Evolutionary conservation across 768 basidiomycete species (phyloP).

Genomic region (Suillus tomentosus): DNA sequence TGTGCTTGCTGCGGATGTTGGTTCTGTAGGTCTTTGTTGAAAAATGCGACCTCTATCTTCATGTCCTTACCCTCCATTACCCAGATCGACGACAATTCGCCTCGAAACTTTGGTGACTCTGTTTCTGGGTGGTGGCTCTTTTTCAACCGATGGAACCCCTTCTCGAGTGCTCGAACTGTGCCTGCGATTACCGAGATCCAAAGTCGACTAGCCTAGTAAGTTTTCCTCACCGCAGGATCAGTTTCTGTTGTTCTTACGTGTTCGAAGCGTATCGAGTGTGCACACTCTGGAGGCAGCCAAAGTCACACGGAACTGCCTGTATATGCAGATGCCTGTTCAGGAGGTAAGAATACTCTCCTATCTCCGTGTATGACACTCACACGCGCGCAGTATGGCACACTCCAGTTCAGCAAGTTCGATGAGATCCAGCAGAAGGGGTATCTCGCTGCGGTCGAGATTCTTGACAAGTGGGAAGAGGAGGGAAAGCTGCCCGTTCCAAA

Average conservation of each 20-base stretch:
- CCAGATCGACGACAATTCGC: slow-evolving; percentile 92
- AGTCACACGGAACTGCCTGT: slow-evolving; percentile 81
- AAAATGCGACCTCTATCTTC: slow-evolving; percentile 1
- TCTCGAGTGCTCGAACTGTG: slow-evolving; percentile 72
- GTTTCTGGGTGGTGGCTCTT: slow-evolving; percentile 97
- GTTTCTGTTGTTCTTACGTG: slow-evolving; percentile 14
- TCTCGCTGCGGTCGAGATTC: slow-evolving; percentile 63
- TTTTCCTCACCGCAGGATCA: slow-evolving; percentile 16
- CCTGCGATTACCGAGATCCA: slow-evolving; percentile 94
- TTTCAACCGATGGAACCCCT: slow-evolving; percentile 91
- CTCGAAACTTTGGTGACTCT: slow-evolving; percentile 91
- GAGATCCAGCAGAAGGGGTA: slow-evolving; percentile 88
- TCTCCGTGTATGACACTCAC: background rate
- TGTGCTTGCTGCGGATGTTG: slow-evolving; percentile 94
- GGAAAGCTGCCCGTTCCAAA: slow-evolving; percentile 78
- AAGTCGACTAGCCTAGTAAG: slow-evolving; percentile 92
- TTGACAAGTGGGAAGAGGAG: slow-evolving; percentile 81
- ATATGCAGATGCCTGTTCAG: slow-evolving; percentile 95
- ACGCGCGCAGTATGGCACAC: slow-evolving; percentile 73
- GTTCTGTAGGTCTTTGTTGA: slow-evolving; percentile 57
- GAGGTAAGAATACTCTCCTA: slow-evolving; percentile 50
- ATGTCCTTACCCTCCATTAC: slow-evolving; percentile 7
- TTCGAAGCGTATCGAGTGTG: slow-evolving; percentile 86
- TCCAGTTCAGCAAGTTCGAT: slow-evolving; percentile 87
- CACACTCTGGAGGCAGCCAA: slow-evolving; percentile 97